These are phyloP conservation scores for Diaporthe vaccinii DNA, from an alignment of 2,329 filamentous ascomycete genomes.

Conservation along the genomic window DNA sequence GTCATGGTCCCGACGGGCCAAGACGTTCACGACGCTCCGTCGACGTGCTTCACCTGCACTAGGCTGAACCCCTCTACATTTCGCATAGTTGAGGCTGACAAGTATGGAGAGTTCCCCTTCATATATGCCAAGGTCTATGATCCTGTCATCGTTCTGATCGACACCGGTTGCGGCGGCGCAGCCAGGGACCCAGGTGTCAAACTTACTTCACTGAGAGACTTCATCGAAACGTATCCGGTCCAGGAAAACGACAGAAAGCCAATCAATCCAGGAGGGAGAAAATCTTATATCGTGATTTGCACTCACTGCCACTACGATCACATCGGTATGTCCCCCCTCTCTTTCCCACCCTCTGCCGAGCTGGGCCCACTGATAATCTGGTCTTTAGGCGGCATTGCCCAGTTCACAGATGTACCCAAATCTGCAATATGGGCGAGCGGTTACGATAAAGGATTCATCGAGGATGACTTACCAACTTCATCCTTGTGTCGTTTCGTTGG, in stretches of 20 bases:
- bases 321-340: slow-evolving; percentile 44
- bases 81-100: slow-evolving; percentile 58
- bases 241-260: slow-evolving; percentile 50
- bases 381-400: slow-evolving; percentile 51
- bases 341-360: not conserved
- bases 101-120: slow-evolving; percentile 57
- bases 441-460: slow-evolving; percentile 54
- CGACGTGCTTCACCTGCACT: slow-evolving; percentile 38
- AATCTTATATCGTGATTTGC: slow-evolving; percentile 57
- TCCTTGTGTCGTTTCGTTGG: slow-evolving; percentile 56
- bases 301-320: slow-evolving; percentile 63
- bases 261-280: slow-evolving; percentile 53
- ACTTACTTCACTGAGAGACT: slow-evolving; percentile 52
- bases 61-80: slow-evolving; percentile 59
- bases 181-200: slow-evolving; percentile 45
- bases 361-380: not conserved
- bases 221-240: slow-evolving; percentile 57
- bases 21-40: not conserved
- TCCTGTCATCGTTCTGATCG: slow-evolving; percentile 54
- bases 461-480: slow-evolving; percentile 52
- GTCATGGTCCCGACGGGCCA: not conserved
- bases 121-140: slow-evolving; percentile 61
- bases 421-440: slow-evolving; percentile 51
- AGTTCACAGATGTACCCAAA: slow-evolving; percentile 48
- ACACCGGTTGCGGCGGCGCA: slow-evolving; percentile 60